Evolutionary conservation across 73 alveolate species (phyloP).

Genomic region (Tetrahymena thermophila): DNA sequence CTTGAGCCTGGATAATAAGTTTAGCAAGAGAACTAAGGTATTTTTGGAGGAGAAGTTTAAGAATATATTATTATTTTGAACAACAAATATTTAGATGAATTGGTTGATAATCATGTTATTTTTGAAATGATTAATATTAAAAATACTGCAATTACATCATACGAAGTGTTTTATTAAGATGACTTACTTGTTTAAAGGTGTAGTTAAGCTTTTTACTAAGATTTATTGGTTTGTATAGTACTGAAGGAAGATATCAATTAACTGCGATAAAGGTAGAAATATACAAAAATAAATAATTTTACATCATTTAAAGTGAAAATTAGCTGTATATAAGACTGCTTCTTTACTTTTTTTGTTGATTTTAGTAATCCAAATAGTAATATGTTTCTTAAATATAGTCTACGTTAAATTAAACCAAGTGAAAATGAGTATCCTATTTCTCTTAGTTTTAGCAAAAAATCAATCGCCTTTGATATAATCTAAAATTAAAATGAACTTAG

Average conservation of each 20-base stretch:
- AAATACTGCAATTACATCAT: neutral
- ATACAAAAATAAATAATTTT: too few species aligned
- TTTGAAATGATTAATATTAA: neutral
- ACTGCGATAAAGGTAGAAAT: too few species aligned
- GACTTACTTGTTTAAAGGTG: neutral
- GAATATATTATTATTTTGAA: neutral
- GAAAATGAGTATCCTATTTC: neutral
- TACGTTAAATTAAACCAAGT: too few species aligned
- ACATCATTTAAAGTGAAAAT: neutral
- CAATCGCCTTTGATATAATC: neutral
- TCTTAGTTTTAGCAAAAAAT: neutral
- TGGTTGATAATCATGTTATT: neutral
- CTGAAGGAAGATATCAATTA: neutral
- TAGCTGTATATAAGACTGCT: neutral
- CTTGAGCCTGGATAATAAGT: neutral
- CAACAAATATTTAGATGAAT: neutral
- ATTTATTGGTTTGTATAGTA: neutral
- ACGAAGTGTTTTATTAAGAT: neutral
- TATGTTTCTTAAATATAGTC: too few species aligned
- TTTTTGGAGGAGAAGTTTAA: neutral
- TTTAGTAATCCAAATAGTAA: neutral
- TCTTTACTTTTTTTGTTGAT: neutral
- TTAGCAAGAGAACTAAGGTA: neutral
- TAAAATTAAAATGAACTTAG: too few species aligned
- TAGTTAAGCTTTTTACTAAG: neutral